Percentiles rank a stretch among this genome's conserved stretches.
These are phyloP conservation scores for Coriaria nepalensis DNA, from an alignment of 306 rosid genomes.

Conservation along the genomic window DNA sequence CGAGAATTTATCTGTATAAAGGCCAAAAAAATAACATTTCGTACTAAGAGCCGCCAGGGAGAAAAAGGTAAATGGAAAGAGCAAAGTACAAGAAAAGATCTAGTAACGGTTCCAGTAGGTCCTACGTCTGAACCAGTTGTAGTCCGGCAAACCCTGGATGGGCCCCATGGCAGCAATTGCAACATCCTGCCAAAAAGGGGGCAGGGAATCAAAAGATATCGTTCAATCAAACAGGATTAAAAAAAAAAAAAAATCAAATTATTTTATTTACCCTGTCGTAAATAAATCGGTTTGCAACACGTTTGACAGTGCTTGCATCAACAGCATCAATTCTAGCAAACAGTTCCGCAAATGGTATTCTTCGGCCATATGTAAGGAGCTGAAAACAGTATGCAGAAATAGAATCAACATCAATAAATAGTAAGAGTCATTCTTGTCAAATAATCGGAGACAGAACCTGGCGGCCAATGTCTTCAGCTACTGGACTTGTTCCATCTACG, in stretches of 20 bases:
- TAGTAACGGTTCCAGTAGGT: constrained; percentile 97
- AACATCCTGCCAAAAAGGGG: constrained; percentile 39
- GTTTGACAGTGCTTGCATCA: constrained; percentile 77
- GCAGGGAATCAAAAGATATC: background rate
- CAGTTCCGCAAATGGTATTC: constrained; percentile 85
- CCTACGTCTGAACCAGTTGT: constrained; percentile 98
- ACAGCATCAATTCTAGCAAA: constrained; percentile 94
- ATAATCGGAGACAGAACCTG: constrained; percentile 32
- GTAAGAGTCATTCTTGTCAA: too few relatives aligned
- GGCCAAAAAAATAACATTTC: constrained; percentile 15
- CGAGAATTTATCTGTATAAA: constrained; percentile 17
- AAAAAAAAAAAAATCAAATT: background rate
- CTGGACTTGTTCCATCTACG: constrained; percentile 79
- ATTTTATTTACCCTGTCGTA: constrained; percentile 53
- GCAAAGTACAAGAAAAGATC: too few relatives aligned
- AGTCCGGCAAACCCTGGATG: constrained; percentile 66
- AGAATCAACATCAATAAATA: background rate
- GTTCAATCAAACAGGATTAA: constrained; percentile 2
- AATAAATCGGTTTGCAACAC: constrained; percentile 86
- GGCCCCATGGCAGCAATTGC: constrained; percentile 95
- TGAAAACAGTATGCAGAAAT: constrained; percentile 15
- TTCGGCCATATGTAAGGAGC: constrained; percentile 84
- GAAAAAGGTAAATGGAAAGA: too few relatives aligned
- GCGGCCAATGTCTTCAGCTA: constrained; percentile 93
- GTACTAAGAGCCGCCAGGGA: constrained; percentile 15